Evolutionary conservation across 306 rosid species (phyloP).

Genomic region (Erythrophleum fordii): DNA sequence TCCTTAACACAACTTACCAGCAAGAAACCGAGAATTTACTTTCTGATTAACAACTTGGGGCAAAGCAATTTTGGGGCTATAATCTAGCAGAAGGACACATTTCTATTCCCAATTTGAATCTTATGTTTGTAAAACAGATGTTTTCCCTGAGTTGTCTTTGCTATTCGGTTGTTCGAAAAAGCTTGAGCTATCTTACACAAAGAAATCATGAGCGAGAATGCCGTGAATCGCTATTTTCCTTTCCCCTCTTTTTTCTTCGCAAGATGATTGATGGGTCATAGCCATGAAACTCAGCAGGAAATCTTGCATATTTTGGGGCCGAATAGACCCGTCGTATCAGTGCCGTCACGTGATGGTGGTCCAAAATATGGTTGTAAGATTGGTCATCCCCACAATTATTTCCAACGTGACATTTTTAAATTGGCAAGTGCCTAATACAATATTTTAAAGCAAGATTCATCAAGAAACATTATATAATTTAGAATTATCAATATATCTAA

Average conservation of each 20-base stretch:
- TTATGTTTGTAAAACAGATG: background rate
- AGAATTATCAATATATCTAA: too few species aligned
- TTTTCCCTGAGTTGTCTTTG: background rate
- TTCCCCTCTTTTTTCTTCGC: too few species aligned
- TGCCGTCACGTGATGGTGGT: too few species aligned
- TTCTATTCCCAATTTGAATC: background rate
- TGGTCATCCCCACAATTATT: background rate
- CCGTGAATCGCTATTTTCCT: background rate
- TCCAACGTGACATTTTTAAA: background rate
- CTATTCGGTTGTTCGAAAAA: background rate
- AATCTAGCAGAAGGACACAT: background rate
- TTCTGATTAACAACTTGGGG: slow-evolving; percentile 19
- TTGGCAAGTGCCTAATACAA: background rate
- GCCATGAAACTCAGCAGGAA: too few species aligned
- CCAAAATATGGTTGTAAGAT: background rate
- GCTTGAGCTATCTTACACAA: too few species aligned
- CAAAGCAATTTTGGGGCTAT: slow-evolving; percentile 2
- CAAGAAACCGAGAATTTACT: background rate
- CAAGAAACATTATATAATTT: too few species aligned
- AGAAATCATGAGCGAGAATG: background rate
- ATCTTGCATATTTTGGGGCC: too few species aligned
- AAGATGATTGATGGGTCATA: slow-evolving; percentile 2
- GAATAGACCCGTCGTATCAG: too few species aligned
- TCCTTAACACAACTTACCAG: slow-evolving; percentile 6
- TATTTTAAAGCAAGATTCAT: background rate